A percentile compares a stretch with the other conserved stretches of the same genome.
Evolutionary conservation across 1,284 basidiomycete genomes (phyloP).

Genomic region (Neonothopanus nambi): DNA sequence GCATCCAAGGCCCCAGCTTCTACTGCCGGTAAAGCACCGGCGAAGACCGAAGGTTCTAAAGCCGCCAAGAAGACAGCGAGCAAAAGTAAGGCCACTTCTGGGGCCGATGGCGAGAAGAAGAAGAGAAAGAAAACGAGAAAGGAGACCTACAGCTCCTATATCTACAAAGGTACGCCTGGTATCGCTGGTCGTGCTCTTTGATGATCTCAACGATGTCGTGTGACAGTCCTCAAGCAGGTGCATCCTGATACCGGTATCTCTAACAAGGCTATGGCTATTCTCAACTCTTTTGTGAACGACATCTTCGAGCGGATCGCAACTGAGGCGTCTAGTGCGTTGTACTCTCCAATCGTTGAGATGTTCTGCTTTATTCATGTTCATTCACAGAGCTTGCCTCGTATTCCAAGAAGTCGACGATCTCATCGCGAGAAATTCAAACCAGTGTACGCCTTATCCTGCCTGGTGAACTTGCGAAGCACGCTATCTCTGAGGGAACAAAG

Average conservation of each 20-base stretch:
- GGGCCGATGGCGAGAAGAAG: constrained; percentile 74
- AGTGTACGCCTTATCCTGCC: constrained; percentile 82
- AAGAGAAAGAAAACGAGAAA: constrained; percentile 85
- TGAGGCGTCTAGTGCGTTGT: constrained; percentile 72
- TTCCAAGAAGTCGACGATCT: constrained; percentile 87
- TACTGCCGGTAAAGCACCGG: constrained; percentile 76
- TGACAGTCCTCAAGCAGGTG: constrained; percentile 77
- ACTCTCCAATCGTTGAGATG: background rate
- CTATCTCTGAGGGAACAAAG: constrained; percentile 57
- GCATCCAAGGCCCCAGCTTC: constrained; percentile 77
- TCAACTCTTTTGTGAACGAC: constrained; percentile 81
- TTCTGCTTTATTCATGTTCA: constrained; percentile 1
- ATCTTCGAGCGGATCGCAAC: constrained; percentile 84
- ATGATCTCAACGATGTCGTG: constrained; percentile 3
- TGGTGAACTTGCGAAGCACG: constrained; percentile 72
- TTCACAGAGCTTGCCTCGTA: constrained; percentile 73
- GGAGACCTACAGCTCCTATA: constrained; percentile 90
- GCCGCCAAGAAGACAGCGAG: constrained; percentile 62
- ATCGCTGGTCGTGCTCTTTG: constrained; percentile 7
- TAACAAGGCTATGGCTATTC: constrained; percentile 86
- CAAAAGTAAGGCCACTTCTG: constrained; percentile 57
- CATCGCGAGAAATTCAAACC: constrained; percentile 85
- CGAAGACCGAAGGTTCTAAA: constrained; percentile 67
- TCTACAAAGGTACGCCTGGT: constrained; percentile 74
- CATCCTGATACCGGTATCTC: constrained; percentile 87